Percentiles rank a stretch among this genome's conserved stretches.
phyloP scores from a whole-genome alignment of 2,329 filamentous ascomycete genomes.

The Paracoccidioides brasiliensis region DNA sequence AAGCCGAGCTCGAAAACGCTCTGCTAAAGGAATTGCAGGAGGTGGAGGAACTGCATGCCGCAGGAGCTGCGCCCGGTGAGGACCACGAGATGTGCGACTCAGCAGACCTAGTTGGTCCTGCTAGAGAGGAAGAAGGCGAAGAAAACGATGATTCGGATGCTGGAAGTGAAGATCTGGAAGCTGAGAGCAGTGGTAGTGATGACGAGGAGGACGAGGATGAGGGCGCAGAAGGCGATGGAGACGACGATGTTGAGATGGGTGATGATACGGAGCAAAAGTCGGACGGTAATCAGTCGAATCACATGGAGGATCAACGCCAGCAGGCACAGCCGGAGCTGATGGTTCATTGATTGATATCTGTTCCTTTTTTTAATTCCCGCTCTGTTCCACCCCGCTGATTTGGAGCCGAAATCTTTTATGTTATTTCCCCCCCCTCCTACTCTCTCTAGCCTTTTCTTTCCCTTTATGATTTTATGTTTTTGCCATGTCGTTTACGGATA shows the following conservation, averaged over 20 bases:
- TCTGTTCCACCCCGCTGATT: neutral
- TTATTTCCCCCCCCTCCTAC: neutral
- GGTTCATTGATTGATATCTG: slow-evolving; percentile 28
- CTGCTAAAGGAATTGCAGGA: slow-evolving; percentile 41
- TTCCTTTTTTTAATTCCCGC: neutral
- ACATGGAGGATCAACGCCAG: slow-evolving; percentile 17
- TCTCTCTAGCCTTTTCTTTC: neutral
- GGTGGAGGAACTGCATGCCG: slow-evolving; percentile 31
- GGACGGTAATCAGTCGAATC: slow-evolving; percentile 19
- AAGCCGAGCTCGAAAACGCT: slow-evolving; percentile 59
- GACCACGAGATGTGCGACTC: slow-evolving; percentile 66
- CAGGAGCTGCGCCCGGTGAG: slow-evolving; percentile 35
- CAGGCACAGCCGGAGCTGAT: slow-evolving; percentile 31
- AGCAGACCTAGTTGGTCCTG: slow-evolving; percentile 36
- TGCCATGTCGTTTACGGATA: neutral
- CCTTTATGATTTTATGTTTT: neutral
- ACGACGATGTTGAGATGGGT: slow-evolving; percentile 46
- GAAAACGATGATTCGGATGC: slow-evolving; percentile 60
- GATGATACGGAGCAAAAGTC: slow-evolving; percentile 37
- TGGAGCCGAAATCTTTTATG: neutral
- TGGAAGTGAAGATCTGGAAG: slow-evolving; percentile 66
- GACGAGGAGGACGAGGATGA: slow-evolving; percentile 56
- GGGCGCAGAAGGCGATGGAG: slow-evolving; percentile 44
- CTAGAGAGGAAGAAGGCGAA: slow-evolving; percentile 29
- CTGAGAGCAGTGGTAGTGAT: slow-evolving; percentile 60